phyloP scores from a whole-genome alignment of 148 eudicot species.

The Suaeda aralocaspica region DNA sequence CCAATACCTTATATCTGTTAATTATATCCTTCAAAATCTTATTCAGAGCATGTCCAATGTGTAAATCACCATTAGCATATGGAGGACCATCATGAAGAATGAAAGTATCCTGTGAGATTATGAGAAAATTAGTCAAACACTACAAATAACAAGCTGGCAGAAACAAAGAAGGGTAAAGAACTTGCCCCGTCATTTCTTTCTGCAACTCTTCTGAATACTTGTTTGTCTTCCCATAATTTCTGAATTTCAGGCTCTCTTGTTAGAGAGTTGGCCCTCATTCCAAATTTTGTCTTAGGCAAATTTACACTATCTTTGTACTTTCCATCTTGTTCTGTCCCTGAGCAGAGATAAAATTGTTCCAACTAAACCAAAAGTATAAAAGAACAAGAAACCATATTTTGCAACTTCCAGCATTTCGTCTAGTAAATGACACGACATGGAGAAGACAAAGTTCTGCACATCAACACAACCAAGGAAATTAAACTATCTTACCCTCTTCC shows the following conservation, averaged over 20 bases:
- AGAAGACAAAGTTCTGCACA: not conserved
- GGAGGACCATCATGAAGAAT: slow-evolving; percentile 99
- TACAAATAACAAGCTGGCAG: not conserved
- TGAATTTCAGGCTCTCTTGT: slow-evolving; percentile 94
- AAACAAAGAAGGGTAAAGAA: slow-evolving; percentile 12
- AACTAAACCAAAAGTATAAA: not conserved
- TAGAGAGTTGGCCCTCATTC: slow-evolving; percentile 91
- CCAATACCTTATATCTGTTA: slow-evolving; percentile 67
- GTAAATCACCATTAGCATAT: slow-evolving; percentile 97
- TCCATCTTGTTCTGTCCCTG: slow-evolving; percentile 75
- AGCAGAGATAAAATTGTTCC: slow-evolving; percentile 10
- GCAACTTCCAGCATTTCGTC: not conserved
- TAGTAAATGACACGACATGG: not conserved
- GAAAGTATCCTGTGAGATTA: slow-evolving; percentile 60
- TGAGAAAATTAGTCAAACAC: slow-evolving; percentile 20
- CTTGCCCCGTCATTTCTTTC: slow-evolving; percentile 79
- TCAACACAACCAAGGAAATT: no score
- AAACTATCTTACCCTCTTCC: no score
- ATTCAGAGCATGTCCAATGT: slow-evolving; percentile 96
- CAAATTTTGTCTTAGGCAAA: slow-evolving; percentile 85
- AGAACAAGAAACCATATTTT: not conserved
- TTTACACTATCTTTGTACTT: slow-evolving; percentile 90
- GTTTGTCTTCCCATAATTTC: slow-evolving; percentile 92
- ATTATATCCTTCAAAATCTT: slow-evolving; percentile 95
- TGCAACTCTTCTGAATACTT: slow-evolving; percentile 63